Conservation (phyloP, 176 grass and related monocot species). For the Tillandsia leiboldiana region DNA sequence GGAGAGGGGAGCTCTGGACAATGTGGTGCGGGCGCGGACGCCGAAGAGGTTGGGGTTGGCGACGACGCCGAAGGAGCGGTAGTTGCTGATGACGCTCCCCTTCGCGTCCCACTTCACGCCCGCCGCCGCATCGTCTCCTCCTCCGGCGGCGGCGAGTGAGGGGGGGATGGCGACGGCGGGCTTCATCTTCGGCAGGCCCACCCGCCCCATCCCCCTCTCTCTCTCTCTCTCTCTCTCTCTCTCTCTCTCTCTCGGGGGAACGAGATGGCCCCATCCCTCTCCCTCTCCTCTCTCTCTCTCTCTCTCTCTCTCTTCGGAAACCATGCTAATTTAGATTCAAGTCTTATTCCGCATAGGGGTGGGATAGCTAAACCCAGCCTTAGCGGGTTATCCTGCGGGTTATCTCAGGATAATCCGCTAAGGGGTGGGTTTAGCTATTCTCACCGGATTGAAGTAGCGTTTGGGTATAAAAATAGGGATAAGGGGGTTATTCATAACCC, state of each 20-base stretch:
- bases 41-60: slow-evolving; percentile 75
- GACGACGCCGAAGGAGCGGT: slow-evolving; percentile 70
- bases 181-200: slow-evolving; percentile 69
- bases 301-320: background rate
- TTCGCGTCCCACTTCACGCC: slow-evolving; percentile 48
- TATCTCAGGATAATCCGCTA: too few relatives aligned
- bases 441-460: too few relatives aligned
- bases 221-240: too few relatives aligned
- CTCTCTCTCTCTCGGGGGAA: too few relatives aligned
- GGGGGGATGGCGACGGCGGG: slow-evolving; percentile 52
- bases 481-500: too few relatives aligned
- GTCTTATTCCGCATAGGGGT: too few relatives aligned
- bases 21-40: slow-evolving; percentile 51
- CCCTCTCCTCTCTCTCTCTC: background rate
- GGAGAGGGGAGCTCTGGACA: slow-evolving; percentile 42
- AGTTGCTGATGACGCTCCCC: slow-evolving; percentile 84
- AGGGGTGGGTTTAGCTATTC: too few relatives aligned
- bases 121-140: background rate
- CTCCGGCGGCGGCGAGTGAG: slow-evolving; percentile 41
- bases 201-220: slow-evolving; percentile 70
- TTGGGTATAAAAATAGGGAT: too few relatives aligned
- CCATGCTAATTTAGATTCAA: too few relatives aligned
- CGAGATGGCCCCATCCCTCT: slow-evolving; percentile 43
- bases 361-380: too few relatives aligned
- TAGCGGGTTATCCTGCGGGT: too few relatives aligned